A percentile compares a stretch with the other conserved stretches of the same genome.
Evolutionary conservation across 192 early-diverging fungal genomes (phyloP).

Genomic region (Coemansia sp.): DNA sequence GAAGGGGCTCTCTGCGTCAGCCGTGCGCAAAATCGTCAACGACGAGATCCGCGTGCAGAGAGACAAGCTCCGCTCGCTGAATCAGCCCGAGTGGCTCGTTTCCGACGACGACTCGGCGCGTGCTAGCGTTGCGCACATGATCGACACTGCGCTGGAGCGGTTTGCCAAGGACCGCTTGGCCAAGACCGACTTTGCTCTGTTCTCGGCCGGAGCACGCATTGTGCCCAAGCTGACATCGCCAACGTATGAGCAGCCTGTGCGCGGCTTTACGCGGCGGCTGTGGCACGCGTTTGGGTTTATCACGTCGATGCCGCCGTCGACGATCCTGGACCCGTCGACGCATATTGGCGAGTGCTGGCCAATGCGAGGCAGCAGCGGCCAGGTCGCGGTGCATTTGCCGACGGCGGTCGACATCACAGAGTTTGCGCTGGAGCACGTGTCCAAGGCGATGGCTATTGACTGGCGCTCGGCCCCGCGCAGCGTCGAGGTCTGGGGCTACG

Average conservation of each 20-base stretch:
- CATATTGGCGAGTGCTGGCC: conserved; percentile 75
- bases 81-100: conserved; percentile 36
- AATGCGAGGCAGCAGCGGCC: conserved; percentile 61
- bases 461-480: conserved; percentile 61
- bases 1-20: conserved; percentile 14
- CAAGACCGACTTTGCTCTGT: conserved; percentile 68
- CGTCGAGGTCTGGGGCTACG: conserved; percentile 66
- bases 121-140: conserved; percentile 49
- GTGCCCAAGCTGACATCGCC: conserved; percentile 61
- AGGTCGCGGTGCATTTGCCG: conserved; percentile 60
- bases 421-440: conserved; percentile 69
- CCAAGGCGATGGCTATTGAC: conserved; percentile 56
- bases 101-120: conserved; percentile 45
- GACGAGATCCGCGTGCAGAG: conserved; percentile 42
- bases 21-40: conserved; percentile 36
- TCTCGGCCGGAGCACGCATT: conserved; percentile 62
- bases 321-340: conserved; percentile 46
- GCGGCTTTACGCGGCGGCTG: conserved; percentile 18
- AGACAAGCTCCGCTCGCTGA: conserved; percentile 31
- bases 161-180: conserved; percentile 59
- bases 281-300: conserved; percentile 33
- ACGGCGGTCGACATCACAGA: conserved; percentile 57
- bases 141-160: conserved; percentile 59
- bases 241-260: conserved; percentile 51
- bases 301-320: conserved; percentile 40